A percentile compares a stretch with the other conserved stretches of the same genome.
Evolutionary conservation across 148 eudicot genomes (phyloP).

Genomic region (Rhododendron ovatum): DNA sequence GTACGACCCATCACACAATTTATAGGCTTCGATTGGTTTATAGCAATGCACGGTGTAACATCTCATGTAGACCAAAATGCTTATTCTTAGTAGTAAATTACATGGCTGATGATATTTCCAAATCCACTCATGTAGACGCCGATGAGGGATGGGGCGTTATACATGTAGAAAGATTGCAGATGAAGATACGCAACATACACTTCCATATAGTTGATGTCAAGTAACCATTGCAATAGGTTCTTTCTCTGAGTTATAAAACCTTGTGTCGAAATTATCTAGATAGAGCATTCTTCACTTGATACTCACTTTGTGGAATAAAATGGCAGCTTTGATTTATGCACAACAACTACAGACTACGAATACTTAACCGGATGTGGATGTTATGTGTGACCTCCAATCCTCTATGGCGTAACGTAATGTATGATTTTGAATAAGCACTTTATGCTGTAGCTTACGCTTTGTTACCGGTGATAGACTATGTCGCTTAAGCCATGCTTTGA

Average conservation of each 20-base stretch:
- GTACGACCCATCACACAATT: too few species aligned
- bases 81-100: too few species aligned
- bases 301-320: not conserved
- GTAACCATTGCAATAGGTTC: not conserved
- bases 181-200: not conserved
- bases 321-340: not conserved
- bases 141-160: not conserved
- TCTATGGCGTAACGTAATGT: constrained; percentile 67
- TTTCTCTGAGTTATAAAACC: not conserved
- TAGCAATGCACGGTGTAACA: too few species aligned
- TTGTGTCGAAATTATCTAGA: not conserved
- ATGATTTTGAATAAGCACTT: constrained; percentile 58
- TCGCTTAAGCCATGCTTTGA: constrained; percentile 67
- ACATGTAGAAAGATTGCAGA: not conserved
- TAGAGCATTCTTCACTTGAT: not conserved
- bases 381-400: constrained; percentile 58
- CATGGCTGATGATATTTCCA: too few species aligned
- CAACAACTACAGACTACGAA: not conserved
- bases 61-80: too few species aligned
- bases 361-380: constrained; percentile 21
- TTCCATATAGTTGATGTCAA: not conserved
- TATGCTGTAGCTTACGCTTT: constrained; percentile 49
- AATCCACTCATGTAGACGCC: too few species aligned
- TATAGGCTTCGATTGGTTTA: too few species aligned
- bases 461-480: constrained; percentile 68